These are phyloP conservation scores for Phytophthora megakarya DNA, from an alignment of 352 stramenopile genomes.

Conservation along the genomic window DNA sequence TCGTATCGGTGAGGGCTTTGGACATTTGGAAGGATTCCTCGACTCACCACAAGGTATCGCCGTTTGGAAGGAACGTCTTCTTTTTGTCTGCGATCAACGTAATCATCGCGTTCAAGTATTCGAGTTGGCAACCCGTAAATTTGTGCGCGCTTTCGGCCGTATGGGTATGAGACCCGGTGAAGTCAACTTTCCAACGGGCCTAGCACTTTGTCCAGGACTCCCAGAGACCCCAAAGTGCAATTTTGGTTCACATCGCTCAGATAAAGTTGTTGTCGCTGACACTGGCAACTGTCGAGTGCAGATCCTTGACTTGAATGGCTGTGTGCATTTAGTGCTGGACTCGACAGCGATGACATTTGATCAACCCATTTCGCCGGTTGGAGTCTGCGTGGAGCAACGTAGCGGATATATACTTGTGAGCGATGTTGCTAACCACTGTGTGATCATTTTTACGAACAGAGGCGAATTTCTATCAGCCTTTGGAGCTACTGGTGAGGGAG, in stretches of 20 bases:
- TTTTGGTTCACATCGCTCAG: conserved; percentile 50
- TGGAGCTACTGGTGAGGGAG: conserved; percentile 47
- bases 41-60: conserved; percentile 63
- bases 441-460: conserved; percentile 52
- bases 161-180: conserved; percentile 39
- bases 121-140: conserved; percentile 34
- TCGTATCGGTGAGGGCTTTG: conserved; percentile 60
- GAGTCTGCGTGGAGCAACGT: conserved; percentile 47
- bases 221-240: conserved; percentile 43
- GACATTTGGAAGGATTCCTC: conserved; percentile 51
- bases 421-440: conserved; percentile 49
- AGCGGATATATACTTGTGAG: conserved; percentile 56
- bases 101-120: conserved; percentile 78
- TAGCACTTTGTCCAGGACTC: conserved; percentile 52
- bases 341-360: conserved; percentile 51
- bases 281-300: conserved; percentile 62
- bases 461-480: conserved; percentile 54
- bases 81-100: conserved; percentile 68
- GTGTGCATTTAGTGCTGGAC: conserved; percentile 40
- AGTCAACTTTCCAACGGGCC: conserved; percentile 53
- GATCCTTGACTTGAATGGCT: conserved; percentile 43
- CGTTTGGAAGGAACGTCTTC: conserved; percentile 42
- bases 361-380: conserved; percentile 42
- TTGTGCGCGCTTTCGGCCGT: conserved; percentile 38
- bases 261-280: conserved; percentile 61